phyloP scores from a whole-genome alignment of 805 yeast species.

The Pichia californica region DNA sequence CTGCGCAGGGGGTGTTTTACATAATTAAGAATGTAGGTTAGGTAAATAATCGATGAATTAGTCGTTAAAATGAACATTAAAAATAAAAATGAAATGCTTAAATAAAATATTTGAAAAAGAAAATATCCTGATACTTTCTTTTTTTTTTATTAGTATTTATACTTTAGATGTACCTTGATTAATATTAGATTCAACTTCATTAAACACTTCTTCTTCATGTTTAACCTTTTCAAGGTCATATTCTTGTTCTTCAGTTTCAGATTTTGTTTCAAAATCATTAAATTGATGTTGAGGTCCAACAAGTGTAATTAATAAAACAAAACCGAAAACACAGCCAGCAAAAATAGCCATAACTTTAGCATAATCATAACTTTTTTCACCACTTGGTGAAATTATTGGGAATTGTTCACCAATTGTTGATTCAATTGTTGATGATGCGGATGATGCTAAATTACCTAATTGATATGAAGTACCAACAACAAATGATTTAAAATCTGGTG shows the following conservation, averaged over 20 bases:
- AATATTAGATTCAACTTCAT: conserved; percentile 8
- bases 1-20: too few species aligned
- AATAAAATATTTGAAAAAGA: too few species aligned
- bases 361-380: conserved; percentile 38
- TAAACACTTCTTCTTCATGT: conserved; percentile 10
- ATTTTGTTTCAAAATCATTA: conserved; percentile 17
- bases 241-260: conserved; percentile 17
- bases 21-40: too few species aligned
- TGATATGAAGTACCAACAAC: conserved; percentile 61
- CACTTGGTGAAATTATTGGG: conserved; percentile 32
- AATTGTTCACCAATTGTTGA: conserved; percentile 53
- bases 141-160: too few species aligned
- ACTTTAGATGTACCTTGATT: conserved; percentile 9
- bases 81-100: too few species aligned
- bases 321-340: conserved; percentile 56
- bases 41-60: too few species aligned
- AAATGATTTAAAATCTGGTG: conserved; percentile 56
- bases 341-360: conserved; percentile 62
- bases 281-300: conserved; percentile 54
- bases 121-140: too few species aligned
- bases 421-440: conserved; percentile 67
- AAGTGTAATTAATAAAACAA: conserved; percentile 41
- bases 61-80: too few species aligned
- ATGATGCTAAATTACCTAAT: conserved; percentile 60
- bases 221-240: conserved; percentile 14